Evolutionary conservation across 2,329 filamentous ascomycete genomes (phyloP), one percentile per base, ranked within the genome.

Genomic region (Lojkania enalia): DNA sequence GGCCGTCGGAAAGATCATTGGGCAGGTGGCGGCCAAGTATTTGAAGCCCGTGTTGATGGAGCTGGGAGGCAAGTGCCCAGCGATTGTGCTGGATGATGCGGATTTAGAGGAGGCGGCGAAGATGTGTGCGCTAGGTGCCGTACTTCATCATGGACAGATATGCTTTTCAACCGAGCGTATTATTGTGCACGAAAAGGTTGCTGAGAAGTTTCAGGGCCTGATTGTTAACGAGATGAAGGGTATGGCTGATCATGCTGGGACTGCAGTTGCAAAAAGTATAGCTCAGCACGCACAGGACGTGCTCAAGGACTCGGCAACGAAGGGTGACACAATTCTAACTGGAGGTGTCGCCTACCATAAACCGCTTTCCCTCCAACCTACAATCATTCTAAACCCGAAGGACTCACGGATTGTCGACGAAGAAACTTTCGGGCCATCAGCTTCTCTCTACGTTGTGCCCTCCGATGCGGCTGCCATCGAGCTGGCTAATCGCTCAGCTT

Each of bases 41-140:
- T 49, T 75, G 49, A 76, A 76, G 64, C 71, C 70, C 20, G 67
- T 87, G 1, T 74, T 95, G 1, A 78, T 95, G 59, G 90, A 75
- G 53, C 59, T 73, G 13, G 74, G 73, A 31, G 74, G 74, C 33
- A 75, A 76, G 59, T 63, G 62, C 12, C 73, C 73, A n/a, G 68
- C 68, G 1, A 67, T 76, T 18, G 66, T 76, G 30, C 73, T 75
- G 45, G 64, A 71, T 35, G 73, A 76, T 51, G 73, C 71, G 55
- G 70, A 78, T 54, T 60, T 78, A n/a, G 68, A 75, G 16, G 61
- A 72, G 33, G 74, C 74, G 5, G 54, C 51, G 18, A 47, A 49
- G 15, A 21, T 51, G 27, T 54, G 48, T 42, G 51, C 52, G 6
- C 13, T 49, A 35, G 55, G 55, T 12, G 53, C 54, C 30, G 39